Evolutionary conservation across 2,329 filamentous ascomycete genomes (phyloP), one percentile per base, ranked within the genome.

Genomic region (Aspergillus fischeri): DNA sequence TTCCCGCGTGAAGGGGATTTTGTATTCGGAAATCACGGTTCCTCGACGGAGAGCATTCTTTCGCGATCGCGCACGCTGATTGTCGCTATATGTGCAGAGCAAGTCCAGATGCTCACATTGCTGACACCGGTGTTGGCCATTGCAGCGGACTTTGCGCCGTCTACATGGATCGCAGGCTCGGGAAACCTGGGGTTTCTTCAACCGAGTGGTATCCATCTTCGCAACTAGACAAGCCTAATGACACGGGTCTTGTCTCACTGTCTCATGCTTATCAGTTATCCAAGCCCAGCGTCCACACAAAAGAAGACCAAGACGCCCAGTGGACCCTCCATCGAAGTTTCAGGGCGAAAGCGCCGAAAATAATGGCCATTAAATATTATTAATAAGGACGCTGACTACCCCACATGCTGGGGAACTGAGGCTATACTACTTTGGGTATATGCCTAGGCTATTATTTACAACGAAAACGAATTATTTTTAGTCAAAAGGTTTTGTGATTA

Each of bases 131-230:
- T 74, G 67, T 55, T 76, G 68, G 32, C 79, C 78, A 61, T 80
- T 79, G 64, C 78, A 80, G 55, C 74, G 74, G 17, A 80, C 77
- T 59, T 80, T 80, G 17, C 78, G 73, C 3, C 75, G 64, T 52
- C 76, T 77, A 65, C 78, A 80, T 6, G 76, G 73, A 58, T 80
- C 76, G 60, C 78, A 80, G n/a, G 78, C 77, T 62, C 57, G 63
- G 5, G 56, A 60, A 2, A 63, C 58, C 44, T 59, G 64, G 35
- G 27, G 51, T 9, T 41, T 38, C 14, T 38, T 38, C 32, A 38
- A 14, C 32, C 5, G 32, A 5, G 32, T 38, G 32, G 32, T n/a
- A 38, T 38, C 32, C 32, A 38, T 38, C 5, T 7, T 14, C 6
- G 32, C 32, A 3, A n/a, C 5, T 17, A 17, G 32, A 25, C 54